Conservation (phyloP, 1,139 yeast genomes). For the Yamadazyma oceani region DNA sequence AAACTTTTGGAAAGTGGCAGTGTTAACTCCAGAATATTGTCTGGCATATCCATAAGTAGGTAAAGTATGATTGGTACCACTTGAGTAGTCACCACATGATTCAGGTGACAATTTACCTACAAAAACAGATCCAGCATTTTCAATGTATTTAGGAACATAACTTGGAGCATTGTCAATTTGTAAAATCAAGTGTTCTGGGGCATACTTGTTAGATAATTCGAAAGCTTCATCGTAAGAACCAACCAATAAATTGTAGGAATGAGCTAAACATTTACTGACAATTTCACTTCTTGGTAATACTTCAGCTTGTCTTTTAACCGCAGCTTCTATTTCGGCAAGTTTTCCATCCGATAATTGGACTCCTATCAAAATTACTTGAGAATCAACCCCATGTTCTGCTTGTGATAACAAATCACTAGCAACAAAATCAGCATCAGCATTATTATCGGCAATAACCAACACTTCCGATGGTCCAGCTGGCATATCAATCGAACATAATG, state of each 20-base stretch:
- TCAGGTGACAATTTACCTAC: conserved; percentile 97
- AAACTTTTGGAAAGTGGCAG: conserved; percentile 92
- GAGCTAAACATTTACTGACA: conserved; percentile 87
- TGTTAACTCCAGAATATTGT: conserved; percentile 96
- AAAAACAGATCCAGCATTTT: conserved; percentile 94
- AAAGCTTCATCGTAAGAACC: conserved; percentile 74
- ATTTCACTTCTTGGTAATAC: conserved; percentile 92
- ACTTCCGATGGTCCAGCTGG: conserved; percentile 99
- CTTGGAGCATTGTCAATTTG: conserved; percentile 77
- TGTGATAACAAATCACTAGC: conserved; percentile 94
- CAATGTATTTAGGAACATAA: conserved; percentile 69
- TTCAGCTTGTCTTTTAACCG: conserved; percentile 80
- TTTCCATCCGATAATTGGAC: conserved; percentile 64
- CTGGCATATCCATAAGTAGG: conserved; percentile 98
- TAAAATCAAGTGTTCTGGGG: conserved; percentile 95
- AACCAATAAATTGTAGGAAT: conserved; percentile 78
- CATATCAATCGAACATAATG: conserved; percentile 95
- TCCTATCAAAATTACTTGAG: conserved; percentile 91
- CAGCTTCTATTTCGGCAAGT: conserved; percentile 69
- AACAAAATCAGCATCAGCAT: conserved; percentile 91
- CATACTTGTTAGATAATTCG: conserved; percentile 81
- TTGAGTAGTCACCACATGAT: conserved; percentile 96
- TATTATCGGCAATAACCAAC: conserved; percentile 81
- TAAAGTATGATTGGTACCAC: conserved; percentile 95
- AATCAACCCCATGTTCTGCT: conserved; percentile 98